Percentiles rank a stretch among this genome's conserved stretches.
Evolutionary conservation across 1,139 yeast genomes (phyloP).

Genomic region (Zygoascus meyerae): DNA sequence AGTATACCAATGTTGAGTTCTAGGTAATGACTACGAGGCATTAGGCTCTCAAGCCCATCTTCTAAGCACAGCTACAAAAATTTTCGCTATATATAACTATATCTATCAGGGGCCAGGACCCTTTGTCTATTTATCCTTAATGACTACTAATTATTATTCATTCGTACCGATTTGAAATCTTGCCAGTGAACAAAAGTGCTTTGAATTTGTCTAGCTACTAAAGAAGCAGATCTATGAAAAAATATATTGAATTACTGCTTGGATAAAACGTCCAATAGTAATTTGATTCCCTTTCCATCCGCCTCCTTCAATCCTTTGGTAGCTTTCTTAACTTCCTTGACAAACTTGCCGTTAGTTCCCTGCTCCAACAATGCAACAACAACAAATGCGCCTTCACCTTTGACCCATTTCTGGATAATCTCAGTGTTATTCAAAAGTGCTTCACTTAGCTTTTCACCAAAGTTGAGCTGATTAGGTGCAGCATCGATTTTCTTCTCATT

Average conservation of each 20-base stretch:
- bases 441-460: slow-evolving; percentile 46
- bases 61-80: background rate
- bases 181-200: too few relatives aligned
- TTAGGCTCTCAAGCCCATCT: too few relatives aligned
- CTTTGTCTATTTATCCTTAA: background rate
- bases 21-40: slow-evolving; percentile 4
- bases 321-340: slow-evolving; percentile 46
- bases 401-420: slow-evolving; percentile 60
- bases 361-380: slow-evolving; percentile 47
- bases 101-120: background rate
- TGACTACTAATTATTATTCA: too few relatives aligned
- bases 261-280: slow-evolving; percentile 39
- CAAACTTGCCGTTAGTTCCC: slow-evolving; percentile 40
- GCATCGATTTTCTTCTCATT: slow-evolving; percentile 48
- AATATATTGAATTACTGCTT: slow-evolving; percentile 16
- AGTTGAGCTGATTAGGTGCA: slow-evolving; percentile 61
- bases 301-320: slow-evolving; percentile 35
- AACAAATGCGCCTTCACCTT: slow-evolving; percentile 73
- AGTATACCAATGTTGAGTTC: slow-evolving; percentile 24
- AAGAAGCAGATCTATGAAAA: background rate
- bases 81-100: background rate
- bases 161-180: too few relatives aligned
- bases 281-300: slow-evolving; percentile 76
- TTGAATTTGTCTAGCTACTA: too few relatives aligned
- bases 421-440: slow-evolving; percentile 36